Base-by-base conservation (phyloP, 148 eudicot genomes). In the Fallopia convolvulus region DNA sequence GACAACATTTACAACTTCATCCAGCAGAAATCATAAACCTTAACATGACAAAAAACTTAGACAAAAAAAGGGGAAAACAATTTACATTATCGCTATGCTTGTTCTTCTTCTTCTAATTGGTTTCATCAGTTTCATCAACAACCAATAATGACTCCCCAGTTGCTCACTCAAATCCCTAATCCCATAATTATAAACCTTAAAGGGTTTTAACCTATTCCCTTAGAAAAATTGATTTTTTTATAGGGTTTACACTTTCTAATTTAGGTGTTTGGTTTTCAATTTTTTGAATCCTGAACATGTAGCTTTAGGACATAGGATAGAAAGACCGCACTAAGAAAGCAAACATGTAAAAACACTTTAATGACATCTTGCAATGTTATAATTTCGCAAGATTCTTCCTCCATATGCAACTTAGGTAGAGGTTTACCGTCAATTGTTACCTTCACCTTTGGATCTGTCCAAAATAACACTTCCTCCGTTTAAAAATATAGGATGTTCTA, bases 331-430 rank as follows among this genome's bases (percentile, higher is more conserved):
- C 21, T 12, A 71, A 14, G 6, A 26, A 32, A 56, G 13, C 40
- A 49, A 61, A 94, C 99, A 91, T 94, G 97, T 63, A 94, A 77
- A 72, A 92, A 90, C 85, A 92, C 97, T 86, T 94, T 93, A 48
- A 94, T 94, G 77, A 94, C 93, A 81, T 94, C 99, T 75, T 94
- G 97, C 90, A 94, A 79, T 44, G 99, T 94, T 66, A 92, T 94
- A 12, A 94, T 76, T 11, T 97, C 97, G 18, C 92, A 86, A 58
- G 92, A 96, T 85, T 90, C 97, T 83, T 92, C 95, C 83, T 90
- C 95, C 60, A 88, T 96, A 0, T 92, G 87, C 6, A 83, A 79
- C 75, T 81, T 90, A 5, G 93, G 96, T 33, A 94, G 82, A 50
- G 92, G 92, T 61, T 82, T 79, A 32, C 86, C 90, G 56, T 90